A percentile compares a stretch with the other conserved stretches of the same genome.
Conservation (phyloP, 2,329 filamentous ascomycete genomes). For the Calonectria hawksworthii region DNA sequence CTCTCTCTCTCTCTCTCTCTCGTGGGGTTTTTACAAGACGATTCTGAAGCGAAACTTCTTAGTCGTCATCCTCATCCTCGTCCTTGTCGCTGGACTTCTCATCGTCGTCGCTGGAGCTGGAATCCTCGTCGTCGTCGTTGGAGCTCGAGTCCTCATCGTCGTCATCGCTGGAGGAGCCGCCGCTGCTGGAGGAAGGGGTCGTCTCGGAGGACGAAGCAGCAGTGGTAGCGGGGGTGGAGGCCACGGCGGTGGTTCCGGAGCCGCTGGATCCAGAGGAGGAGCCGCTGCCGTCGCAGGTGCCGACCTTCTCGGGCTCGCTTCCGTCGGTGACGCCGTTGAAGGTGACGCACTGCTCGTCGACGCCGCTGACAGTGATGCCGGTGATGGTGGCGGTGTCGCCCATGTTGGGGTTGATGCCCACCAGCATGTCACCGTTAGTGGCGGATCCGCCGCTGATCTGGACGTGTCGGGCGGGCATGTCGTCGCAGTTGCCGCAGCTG, state of each 20-base stretch:
- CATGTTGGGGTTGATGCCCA: conserved; percentile 59
- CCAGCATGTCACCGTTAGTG: conserved; percentile 54
- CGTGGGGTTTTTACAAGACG: background rate
- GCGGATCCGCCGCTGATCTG: conserved; percentile 57
- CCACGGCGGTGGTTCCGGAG: background rate
- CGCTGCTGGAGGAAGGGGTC: background rate
- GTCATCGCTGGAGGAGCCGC: background rate
- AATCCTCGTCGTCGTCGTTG: conserved; percentile 16
- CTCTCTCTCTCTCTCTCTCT: too few relatives aligned
- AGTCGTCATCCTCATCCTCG: conserved; percentile 7
- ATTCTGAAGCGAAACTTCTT: background rate
- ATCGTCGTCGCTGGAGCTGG: background rate
- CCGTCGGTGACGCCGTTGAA: conserved; percentile 44
- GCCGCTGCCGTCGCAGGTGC: conserved; percentile 34
- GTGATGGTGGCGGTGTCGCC: conserved; percentile 49
- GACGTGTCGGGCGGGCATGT: conserved; percentile 56
- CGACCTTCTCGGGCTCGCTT: conserved; percentile 43
- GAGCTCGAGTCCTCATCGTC: conserved; percentile 16
- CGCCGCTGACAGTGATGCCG: conserved; percentile 36
- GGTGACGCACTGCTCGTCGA: conserved; percentile 37
- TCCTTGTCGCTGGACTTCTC: background rate
- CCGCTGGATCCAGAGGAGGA: conserved; percentile 1
- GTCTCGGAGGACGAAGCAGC: conserved; percentile 1
- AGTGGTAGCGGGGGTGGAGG: conserved; percentile 3
- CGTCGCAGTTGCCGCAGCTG: conserved; percentile 61